Evolutionary conservation across 208 protist species (phyloP).

Genomic region (Trypanosoma avium): DNA sequence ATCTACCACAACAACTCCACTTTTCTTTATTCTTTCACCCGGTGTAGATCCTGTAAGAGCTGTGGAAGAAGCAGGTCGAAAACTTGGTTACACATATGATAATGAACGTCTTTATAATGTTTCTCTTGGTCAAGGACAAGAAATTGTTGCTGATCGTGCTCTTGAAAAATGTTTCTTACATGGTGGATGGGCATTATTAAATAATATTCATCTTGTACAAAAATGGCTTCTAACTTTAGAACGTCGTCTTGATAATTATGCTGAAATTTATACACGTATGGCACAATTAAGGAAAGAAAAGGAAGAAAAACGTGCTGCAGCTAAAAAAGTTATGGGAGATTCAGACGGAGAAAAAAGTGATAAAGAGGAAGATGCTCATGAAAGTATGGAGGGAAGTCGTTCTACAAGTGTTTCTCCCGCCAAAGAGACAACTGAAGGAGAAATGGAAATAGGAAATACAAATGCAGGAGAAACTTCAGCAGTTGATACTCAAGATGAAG

Average conservation of each 20-base stretch:
- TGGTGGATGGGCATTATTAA: slow-evolving; percentile 97
- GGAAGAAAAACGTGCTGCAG: slow-evolving; percentile 69
- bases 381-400: slow-evolving; percentile 5
- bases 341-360: slow-evolving; percentile 6
- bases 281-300: slow-evolving; percentile 87
- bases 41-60: slow-evolving; percentile 97
- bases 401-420: slow-evolving; percentile 17
- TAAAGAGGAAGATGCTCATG: slow-evolving; percentile 28
- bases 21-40: slow-evolving; percentile 99
- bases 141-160: slow-evolving; percentile 95
- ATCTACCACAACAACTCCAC: slow-evolving; percentile 92
- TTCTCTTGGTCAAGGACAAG: slow-evolving; percentile 98
- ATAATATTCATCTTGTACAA: slow-evolving; percentile 98
- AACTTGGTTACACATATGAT: slow-evolving; percentile 95
- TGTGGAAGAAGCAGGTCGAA: slow-evolving; percentile 94
- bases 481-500: slow-evolving; percentile 12
- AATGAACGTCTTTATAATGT: slow-evolving; percentile 96
- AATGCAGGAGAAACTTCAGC: slow-evolving; percentile 5
- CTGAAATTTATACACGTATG: slow-evolving; percentile 90
- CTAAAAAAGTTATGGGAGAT: slow-evolving; percentile 16
- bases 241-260: slow-evolving; percentile 95
- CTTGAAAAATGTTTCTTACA: slow-evolving; percentile 92
- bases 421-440: neutral
- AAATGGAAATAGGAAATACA: neutral
- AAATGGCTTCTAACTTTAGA: slow-evolving; percentile 97